Base-by-base conservation (phyloP, 257 asterid species). In the Fraxinus anomala region DNA sequence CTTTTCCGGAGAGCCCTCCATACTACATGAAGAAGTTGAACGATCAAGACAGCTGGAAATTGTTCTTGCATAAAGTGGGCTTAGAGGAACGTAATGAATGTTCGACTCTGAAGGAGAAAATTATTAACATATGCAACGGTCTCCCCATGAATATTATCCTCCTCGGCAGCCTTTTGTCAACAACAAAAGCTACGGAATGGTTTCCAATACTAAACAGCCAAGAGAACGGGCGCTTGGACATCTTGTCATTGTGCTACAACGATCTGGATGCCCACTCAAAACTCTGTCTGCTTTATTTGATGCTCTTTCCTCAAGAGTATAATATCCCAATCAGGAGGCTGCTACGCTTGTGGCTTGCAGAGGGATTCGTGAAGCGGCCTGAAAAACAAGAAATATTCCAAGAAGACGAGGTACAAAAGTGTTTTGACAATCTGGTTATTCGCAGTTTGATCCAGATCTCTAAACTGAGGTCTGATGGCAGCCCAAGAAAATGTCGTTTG, bases 291-390 rank as follows among this genome's bases (percentile, higher is more conserved):
- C 83, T 82, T 26, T 85, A 85, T 73, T 72, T 82, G 78, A 80
- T 74, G 68, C 75, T 85, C 65, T 85, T 85, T 44, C 88, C 88
- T 8, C 73, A 77, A 74, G 86, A 80, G 79, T 72, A 68, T 61
- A 81, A 85, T 16, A 82, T 85, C 79, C 83, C 86, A 5, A 84
- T 80, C 13, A 84, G 88, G 59, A 79, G 88, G 83, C 73, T 82
- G 73, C 79, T 74, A 4, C 81, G 86, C 23, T 61, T 85, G 31
- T 85, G 88, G 88, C 79, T 79, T 72, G 84, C 86, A 12, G 86
- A 85, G 76, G 88, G 88, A 34, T 82, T 85, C 36, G 82, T 80
- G 80, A 33, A 73, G 21, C 76, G 23, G 3, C 42, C 82, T 10
- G 30, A n/a, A 2, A 31, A 70, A 68, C 0, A 9, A 13, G 30